phyloP scores from a whole-genome alignment of 352 stramenopile genomes.

The Blastocystis sp. region DNA sequence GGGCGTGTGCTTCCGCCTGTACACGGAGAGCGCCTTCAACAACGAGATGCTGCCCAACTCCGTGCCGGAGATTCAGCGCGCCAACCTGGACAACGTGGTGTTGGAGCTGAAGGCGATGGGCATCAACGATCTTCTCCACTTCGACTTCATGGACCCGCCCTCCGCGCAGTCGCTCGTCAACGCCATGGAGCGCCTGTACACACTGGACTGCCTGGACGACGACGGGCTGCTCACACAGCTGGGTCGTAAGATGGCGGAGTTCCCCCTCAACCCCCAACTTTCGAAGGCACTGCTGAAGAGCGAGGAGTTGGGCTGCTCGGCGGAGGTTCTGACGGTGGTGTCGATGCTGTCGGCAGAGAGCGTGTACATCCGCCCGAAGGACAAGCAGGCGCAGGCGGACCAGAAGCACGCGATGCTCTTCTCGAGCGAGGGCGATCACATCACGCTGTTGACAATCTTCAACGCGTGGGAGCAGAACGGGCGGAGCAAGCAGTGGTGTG shows the following conservation, averaged over 20 bases:
- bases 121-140: conserved; percentile 97
- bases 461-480: conserved; percentile 94
- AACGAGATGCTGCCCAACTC: conserved; percentile 91
- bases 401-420: conserved; percentile 99
- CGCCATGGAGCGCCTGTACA: conserved; percentile 94
- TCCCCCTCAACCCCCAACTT: conserved; percentile 96
- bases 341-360: conserved; percentile 97
- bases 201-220: conserved; percentile 93
- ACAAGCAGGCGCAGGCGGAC: conserved; percentile 96
- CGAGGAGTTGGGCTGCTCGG: conserved; percentile 91
- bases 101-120: conserved; percentile 99
- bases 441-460: conserved; percentile 95
- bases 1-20: conserved; percentile 98
- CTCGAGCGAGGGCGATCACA: conserved; percentile 94
- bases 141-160: conserved; percentile 99
- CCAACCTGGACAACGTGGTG: conserved; percentile 94
- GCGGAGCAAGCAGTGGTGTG: conserved; percentile 97
- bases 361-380: conserved; percentile 95
- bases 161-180: conserved; percentile 91
- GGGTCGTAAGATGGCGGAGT: conserved; percentile 98
- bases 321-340: conserved; percentile 98
- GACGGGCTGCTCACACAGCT: conserved; percentile 87
- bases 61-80: conserved; percentile 97
- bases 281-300: conserved; percentile 96
- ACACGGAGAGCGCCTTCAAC: conserved; percentile 96